Base-by-base conservation (phyloP, 2,329 filamentous ascomycete genomes). In the Cytospora chrysosperma region DNA sequence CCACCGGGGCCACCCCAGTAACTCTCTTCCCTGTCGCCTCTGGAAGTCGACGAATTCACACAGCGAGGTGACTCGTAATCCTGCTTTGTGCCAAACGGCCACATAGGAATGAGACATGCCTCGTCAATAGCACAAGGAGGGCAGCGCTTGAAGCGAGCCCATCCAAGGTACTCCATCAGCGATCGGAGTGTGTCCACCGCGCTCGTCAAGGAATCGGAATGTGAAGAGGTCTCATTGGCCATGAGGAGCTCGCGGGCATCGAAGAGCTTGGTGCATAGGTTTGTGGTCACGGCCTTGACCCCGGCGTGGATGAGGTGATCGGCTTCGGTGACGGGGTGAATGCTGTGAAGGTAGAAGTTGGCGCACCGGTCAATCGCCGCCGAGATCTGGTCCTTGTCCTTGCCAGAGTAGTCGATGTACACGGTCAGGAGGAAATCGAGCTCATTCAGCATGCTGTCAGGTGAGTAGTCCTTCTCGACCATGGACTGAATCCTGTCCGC, bases 401-500 rank as follows among this genome's bases (percentile, higher is more conserved):
- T 53, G 65, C 65, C 24, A 65, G 72, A 49, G 69, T 80, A 77
- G 66, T 84, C 75, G n/a, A 82, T 74, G 67, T 77, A 80, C 8
- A 76, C 70, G 37, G 78, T 74, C 1, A 82, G 70, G 8, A 80
- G 70, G 19, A 70, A 68, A 56, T 77, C 74, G 1, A 82, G 49
- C 67, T 78, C 75, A 3, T 68, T 65, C 19, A 73, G 67, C 28
- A 82, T 75, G 1, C 70, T 24, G 9, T 68, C 63, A 3, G 73
- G 67, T 0, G 73, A 68, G 5, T 71, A 65, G 2, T 71, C 68
- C 2, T 64, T 68, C 30, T 73, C 69, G 0, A 71, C 72, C 68
- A 85, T 75, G 6, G 76, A 70, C 3, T 68, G 68, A 30, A 93
- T 74, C 27, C 85, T 78, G 34, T 82, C 76, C 4, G 82, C 81